A percentile compares a stretch with the other conserved stretches of the same genome.
phyloP scores from a whole-genome alignment of 2,329 filamentous ascomycete genomes.

The Calonectria leucothoes region DNA sequence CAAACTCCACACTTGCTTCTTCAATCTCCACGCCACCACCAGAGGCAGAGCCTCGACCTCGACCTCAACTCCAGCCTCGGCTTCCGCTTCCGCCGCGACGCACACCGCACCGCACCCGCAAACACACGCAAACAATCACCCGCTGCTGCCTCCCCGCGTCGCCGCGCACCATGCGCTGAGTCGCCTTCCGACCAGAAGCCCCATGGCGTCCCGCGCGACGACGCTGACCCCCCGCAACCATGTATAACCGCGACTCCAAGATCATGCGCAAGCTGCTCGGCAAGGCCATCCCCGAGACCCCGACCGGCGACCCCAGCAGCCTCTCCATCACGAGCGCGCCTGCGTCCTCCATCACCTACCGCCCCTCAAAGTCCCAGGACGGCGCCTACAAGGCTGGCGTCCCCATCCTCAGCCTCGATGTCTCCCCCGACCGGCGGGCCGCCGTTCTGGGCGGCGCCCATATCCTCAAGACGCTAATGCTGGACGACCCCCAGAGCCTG shows the following conservation, averaged over 20 bases:
- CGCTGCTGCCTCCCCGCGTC: background rate
- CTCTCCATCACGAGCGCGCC: conserved; percentile 60
- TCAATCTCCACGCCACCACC: background rate
- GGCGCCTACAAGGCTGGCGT: conserved; percentile 62
- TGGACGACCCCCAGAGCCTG: conserved; percentile 58
- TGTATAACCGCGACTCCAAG: conserved; percentile 66
- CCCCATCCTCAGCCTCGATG: conserved; percentile 69
- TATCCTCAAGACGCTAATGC: conserved; percentile 69
- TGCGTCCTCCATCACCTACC: conserved; percentile 54
- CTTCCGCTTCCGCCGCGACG: background rate
- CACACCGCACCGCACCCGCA: background rate
- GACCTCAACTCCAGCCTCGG: background rate
- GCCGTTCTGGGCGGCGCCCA: conserved; percentile 69
- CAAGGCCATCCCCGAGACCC: conserved; percentile 61
- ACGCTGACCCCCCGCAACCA: conserved; percentile 46
- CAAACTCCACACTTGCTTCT: background rate
- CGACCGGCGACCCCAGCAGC: conserved; percentile 51
- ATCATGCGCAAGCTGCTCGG: conserved; percentile 72
- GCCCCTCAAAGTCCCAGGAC: conserved; percentile 67
- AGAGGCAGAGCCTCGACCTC: background rate
- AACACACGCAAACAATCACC: background rate
- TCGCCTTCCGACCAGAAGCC: conserved; percentile 26
- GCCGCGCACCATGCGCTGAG: conserved; percentile 27
- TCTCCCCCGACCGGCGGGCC: conserved; percentile 65
- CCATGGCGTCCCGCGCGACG: conserved; percentile 49